A percentile compares a stretch with the other conserved stretches of the same genome.
Evolutionary conservation across 2,329 filamentous ascomycete species (phyloP).

Genomic region (Diaporthe sp.): DNA sequence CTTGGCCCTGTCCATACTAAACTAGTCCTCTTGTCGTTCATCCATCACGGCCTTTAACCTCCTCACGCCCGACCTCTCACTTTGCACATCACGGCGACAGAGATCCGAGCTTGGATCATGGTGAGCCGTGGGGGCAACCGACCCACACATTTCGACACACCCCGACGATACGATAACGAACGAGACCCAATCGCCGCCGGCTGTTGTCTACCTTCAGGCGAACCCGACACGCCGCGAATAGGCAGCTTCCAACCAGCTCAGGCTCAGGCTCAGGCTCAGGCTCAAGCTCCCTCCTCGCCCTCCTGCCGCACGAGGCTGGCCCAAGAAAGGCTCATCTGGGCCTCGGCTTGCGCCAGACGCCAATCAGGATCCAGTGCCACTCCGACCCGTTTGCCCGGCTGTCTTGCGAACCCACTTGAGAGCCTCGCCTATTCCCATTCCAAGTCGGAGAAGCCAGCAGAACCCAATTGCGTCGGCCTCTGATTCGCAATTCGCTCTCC

Average conservation of each 20-base stretch:
- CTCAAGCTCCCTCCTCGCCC: not conserved
- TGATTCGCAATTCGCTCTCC: constrained; percentile 28
- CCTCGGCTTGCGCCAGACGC: not conserved
- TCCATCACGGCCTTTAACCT: not conserved
- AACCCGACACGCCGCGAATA: not conserved
- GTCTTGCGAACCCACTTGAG: constrained; percentile 14
- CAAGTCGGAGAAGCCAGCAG: constrained; percentile 16
- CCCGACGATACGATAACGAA: constrained; percentile 1
- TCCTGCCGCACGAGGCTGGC: not conserved
- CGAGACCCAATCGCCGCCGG: not conserved
- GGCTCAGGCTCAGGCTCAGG: not conserved
- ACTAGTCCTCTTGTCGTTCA: not conserved
- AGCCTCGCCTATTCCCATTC: constrained; percentile 13
- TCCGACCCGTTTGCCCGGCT: constrained; percentile 8
- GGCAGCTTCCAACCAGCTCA: not conserved
- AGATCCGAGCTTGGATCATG: constrained; percentile 11
- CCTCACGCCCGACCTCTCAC: not conserved
- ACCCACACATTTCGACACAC: constrained; percentile 5
- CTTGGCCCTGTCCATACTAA: constrained; percentile 7
- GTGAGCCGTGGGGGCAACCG: not conserved
- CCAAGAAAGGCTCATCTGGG: not conserved
- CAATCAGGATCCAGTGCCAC: constrained; percentile 2
- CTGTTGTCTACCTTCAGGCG: not conserved
- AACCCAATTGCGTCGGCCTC: constrained; percentile 10
- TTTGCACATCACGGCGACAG: constrained; percentile 3